Conservation (phyloP, 352 stramenopile species). For the Globisporangium megalacanthum region DNA sequence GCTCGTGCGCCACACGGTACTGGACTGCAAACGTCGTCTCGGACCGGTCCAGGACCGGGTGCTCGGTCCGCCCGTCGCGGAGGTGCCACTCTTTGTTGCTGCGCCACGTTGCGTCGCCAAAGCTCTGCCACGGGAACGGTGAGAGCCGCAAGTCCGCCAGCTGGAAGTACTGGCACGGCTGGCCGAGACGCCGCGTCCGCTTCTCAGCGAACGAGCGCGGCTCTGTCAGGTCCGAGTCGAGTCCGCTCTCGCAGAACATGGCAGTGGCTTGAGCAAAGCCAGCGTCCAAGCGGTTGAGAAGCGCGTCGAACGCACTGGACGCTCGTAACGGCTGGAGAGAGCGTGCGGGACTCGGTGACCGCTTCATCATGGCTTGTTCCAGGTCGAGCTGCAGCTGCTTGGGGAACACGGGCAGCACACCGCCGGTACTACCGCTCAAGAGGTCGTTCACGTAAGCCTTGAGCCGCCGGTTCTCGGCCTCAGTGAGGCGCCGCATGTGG, state of each 20-base stretch:
- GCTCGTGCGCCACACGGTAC: constrained; percentile 1
- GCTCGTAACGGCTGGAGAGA: background rate
- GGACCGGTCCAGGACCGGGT: background rate
- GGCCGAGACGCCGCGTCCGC: background rate
- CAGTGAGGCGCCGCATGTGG: background rate
- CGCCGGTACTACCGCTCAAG: background rate
- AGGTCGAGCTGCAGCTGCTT: constrained; percentile 4
- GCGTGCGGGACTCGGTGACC: background rate
- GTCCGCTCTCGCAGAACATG: constrained; percentile 6
- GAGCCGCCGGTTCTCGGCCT: constrained; percentile 6
- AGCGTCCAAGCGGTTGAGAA: constrained; percentile 4
- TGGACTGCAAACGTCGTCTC: constrained; percentile 5
- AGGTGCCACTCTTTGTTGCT: constrained; percentile 1
- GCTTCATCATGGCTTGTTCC: too few relatives aligned
- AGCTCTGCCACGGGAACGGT: constrained; percentile 2
- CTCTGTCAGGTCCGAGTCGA: constrained; percentile 6
- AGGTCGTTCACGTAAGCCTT: constrained; percentile 1
- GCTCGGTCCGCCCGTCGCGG: background rate
- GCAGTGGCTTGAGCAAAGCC: constrained; percentile 2
- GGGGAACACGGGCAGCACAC: background rate
- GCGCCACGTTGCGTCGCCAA: constrained; percentile 1
- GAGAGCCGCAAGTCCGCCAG: constrained; percentile 3
- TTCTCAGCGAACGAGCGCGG: constrained; percentile 11
- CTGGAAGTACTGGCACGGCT: constrained; percentile 2
- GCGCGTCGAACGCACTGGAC: background rate